Conservation (phyloP, 2,329 filamentous ascomycete species). For the Colletotrichum zoysiae region DNA sequence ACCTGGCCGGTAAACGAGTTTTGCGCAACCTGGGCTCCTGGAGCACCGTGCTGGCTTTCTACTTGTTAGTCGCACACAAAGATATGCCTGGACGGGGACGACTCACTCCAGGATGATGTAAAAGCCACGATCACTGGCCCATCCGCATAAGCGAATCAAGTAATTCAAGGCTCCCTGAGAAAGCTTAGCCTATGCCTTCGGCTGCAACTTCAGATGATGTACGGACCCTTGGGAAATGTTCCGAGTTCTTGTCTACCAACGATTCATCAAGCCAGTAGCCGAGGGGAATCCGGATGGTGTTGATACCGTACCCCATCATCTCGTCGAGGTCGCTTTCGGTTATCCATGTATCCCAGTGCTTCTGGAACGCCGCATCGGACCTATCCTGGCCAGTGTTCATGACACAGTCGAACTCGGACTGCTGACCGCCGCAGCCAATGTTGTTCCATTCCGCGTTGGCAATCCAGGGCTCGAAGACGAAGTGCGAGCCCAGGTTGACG, state of each 20-base stretch:
- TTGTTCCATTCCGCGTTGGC: conserved; percentile 57
- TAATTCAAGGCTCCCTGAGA: conserved; percentile 58
- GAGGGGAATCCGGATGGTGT: conserved; percentile 66
- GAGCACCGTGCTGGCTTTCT: conserved; percentile 59
- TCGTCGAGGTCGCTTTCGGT: conserved; percentile 61
- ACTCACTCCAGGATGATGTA: conserved; percentile 64
- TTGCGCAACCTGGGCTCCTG: conserved; percentile 60
- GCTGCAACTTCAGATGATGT: fast-evolving
- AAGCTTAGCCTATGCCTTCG: neutral
- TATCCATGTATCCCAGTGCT: conserved; percentile 65
- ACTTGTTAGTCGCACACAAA: neutral
- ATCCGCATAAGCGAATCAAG: conserved; percentile 60
- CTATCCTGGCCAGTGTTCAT: conserved; percentile 58
- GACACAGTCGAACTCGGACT: conserved; percentile 68
- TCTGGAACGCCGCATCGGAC: conserved; percentile 60
- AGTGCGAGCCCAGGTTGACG: conserved; percentile 66
- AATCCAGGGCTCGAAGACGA: conserved; percentile 68
- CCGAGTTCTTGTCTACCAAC: conserved; percentile 59
- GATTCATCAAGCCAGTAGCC: conserved; percentile 68
- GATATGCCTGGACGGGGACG: fast-evolving
- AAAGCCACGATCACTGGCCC: conserved; percentile 61
- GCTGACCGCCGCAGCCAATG: conserved; percentile 60
- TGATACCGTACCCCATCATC: conserved; percentile 64
- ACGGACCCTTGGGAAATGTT: conserved; percentile 60
- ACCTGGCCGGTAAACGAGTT: conserved; percentile 62